phyloP scores from a whole-genome alignment of 78 protist species.

The Ministeria vibrans region DNA sequence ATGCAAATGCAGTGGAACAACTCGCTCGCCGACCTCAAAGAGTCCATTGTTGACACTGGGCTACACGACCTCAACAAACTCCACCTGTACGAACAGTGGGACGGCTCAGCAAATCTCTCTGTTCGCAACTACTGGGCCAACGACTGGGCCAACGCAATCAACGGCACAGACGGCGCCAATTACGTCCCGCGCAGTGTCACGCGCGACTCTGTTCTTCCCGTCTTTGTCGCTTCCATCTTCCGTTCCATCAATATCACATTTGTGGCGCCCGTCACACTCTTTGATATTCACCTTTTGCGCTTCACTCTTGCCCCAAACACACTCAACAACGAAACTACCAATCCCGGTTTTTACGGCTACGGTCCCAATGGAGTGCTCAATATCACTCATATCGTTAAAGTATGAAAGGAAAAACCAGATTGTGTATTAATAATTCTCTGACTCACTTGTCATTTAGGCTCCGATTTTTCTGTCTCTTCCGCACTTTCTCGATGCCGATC shows the following conservation, averaged over 20 bases:
- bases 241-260: neutral
- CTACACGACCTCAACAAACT: neutral
- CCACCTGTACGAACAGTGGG: neutral
- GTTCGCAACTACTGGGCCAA: constrained; percentile 16
- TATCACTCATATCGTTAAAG: too few species aligned
- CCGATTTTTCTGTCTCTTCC: neutral
- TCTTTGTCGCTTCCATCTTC: neutral
- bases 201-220: neutral
- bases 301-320: neutral
- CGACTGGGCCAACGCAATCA: constrained; percentile 6
- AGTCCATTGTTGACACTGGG: neutral
- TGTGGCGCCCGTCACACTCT: neutral
- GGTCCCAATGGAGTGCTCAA: neutral
- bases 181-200: neutral
- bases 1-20: neutral
- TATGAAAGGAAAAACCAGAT: too few species aligned
- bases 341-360: neutral
- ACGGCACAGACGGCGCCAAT: constrained; percentile 8
- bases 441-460: neutral
- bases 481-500: constrained; percentile 9
- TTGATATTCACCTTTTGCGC: neutral
- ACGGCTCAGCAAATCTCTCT: neutral
- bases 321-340: too few species aligned
- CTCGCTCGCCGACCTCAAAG: neutral
- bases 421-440: too few species aligned